Evolutionary conservation across 1,139 yeast species (phyloP), one percentile per base, ranked within the genome.

Genomic region (Sugiyamaella pinicola): DNA sequence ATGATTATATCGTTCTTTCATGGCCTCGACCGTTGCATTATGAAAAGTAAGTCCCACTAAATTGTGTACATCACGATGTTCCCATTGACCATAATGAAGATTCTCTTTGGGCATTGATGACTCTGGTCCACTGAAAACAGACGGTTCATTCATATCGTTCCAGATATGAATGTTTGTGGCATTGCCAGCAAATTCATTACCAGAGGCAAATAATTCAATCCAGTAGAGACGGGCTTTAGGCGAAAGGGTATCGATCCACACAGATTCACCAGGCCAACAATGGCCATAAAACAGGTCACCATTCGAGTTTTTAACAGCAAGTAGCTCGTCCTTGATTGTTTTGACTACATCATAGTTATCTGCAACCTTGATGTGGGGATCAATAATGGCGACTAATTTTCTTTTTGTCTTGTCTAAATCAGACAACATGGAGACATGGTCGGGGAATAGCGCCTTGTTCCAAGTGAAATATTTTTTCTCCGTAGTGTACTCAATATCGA

Each of bases 91-190:
- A 64, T 74, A 78, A 62, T 91, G 97, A 24, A 91, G 62, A 41
- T 80, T 73, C 68, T 90, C 96, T 64, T 85, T 86, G 41, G 95
- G 95, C 40, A 93, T 82, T 0, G 95, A 74, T 0, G 96, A 89
- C 68, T 93, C 99, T 1, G 98, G 96, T 0, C 98, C 99, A 62
- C 85, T 82, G 68, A 93, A 95, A 2, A 93, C 86, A 0, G 97
- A 88, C 0, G 98, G 98, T 70, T 93, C 99, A 70, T 87, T 89
- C 99, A 93, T 93, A 69, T 95, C 99, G 69, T 93, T 95, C 99
- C 99, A 93, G 28, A 95, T 74, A 64, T 85, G 86, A 51, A 90
- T 68, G 64, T 93, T 93, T 5, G 65, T 61, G 22, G 82, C 74
- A 33, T 77, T 73, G 0, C 84, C 83, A 58, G 83, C 75, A 55